Evolutionary conservation across 495 filamentous ascomycete species (phyloP), one percentile per base, ranked within the genome.

Genomic region (Penicillium alfredii): DNA sequence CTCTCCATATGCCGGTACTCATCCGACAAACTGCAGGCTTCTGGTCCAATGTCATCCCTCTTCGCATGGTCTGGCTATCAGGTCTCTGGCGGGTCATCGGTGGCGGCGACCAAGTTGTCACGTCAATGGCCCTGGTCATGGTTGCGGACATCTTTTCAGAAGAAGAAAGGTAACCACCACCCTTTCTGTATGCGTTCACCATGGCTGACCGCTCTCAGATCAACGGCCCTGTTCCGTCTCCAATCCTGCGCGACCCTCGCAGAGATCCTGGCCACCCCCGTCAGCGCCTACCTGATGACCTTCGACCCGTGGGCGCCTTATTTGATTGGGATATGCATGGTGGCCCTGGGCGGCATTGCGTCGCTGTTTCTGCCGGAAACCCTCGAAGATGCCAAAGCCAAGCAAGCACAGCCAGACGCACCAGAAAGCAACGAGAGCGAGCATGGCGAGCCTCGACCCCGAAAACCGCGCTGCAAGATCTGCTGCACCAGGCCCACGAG

Each of bases 281-380:
- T 58, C 36, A 59, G 58, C 27, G 61, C 61, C 18, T 55, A 45
- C 34, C 13, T 61, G 31, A 56, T 64, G 56, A 47, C 38, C 8
- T 44, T 40, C 13, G 13, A 36, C 30, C 34, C 42, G 9, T 61
- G 55, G 56, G 33, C 49, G 16, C 59, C 61, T 1, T 63, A 36
- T 25, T 35, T 51, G 1, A 31, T 61, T 1, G 53, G 54, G 3
- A 8, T 62, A 9, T 18, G 53, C 3, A 39, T 64, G 0, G 34
- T 65, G 0, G 13, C 58, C 3, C 4, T 62, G 12, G 59, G 62
- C n/a, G 35, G 39, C 12, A 17, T 42, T 5, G 35, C 58, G 9
- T 27, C 58, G n/a, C 35, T 66, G 0, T 43, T 71, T 14, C 47
- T 74, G 1, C 71, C 71, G 1, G 71, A 76, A 40, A 75, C 64